Conservation (phyloP, 2,329 filamentous ascomycete species). For the Fusarium lateritium region DNA sequence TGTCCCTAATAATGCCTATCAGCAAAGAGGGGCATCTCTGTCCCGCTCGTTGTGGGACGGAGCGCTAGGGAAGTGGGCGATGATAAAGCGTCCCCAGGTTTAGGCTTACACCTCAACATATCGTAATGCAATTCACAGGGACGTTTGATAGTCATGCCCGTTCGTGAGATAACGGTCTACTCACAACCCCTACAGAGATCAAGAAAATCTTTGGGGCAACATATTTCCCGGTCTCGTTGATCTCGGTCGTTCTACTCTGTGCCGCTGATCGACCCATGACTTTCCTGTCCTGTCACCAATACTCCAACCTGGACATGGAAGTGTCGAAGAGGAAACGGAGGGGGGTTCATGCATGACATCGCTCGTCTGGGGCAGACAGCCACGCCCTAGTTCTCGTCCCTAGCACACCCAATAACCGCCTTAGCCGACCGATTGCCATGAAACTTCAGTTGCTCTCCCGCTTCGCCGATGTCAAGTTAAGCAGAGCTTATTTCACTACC, state of each 20-base stretch:
- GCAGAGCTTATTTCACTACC: constrained; percentile 28
- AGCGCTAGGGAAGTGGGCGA: constrained; percentile 38
- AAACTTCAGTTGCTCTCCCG: constrained; percentile 20
- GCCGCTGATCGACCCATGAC: constrained; percentile 27
- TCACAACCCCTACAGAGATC: not conserved
- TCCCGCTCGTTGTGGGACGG: constrained; percentile 46
- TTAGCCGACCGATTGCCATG: constrained; percentile 32
- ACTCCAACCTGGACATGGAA: constrained; percentile 26
- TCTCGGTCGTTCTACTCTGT: constrained; percentile 10
- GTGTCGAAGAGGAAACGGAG: constrained; percentile 23
- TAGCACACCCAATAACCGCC: constrained; percentile 41
- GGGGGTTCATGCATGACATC: constrained; percentile 51
- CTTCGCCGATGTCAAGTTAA: constrained; percentile 21
- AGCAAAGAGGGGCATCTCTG: constrained; percentile 38
- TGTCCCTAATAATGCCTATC: constrained; percentile 42
- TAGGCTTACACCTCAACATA: constrained; percentile 37
- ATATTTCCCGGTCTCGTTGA: constrained; percentile 1
- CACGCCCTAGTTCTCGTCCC: constrained; percentile 14
- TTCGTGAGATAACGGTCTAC: not conserved
- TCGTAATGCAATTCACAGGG: constrained; percentile 28
- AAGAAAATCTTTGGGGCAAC: constrained; percentile 4
- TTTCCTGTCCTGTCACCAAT: constrained; percentile 23
- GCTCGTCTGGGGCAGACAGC: constrained; percentile 27
- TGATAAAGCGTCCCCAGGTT: constrained; percentile 42
- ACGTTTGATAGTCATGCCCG: not conserved